Base-by-base conservation (phyloP, 202 grass and related monocot genomes). In the Eragrostis tef region DNA sequence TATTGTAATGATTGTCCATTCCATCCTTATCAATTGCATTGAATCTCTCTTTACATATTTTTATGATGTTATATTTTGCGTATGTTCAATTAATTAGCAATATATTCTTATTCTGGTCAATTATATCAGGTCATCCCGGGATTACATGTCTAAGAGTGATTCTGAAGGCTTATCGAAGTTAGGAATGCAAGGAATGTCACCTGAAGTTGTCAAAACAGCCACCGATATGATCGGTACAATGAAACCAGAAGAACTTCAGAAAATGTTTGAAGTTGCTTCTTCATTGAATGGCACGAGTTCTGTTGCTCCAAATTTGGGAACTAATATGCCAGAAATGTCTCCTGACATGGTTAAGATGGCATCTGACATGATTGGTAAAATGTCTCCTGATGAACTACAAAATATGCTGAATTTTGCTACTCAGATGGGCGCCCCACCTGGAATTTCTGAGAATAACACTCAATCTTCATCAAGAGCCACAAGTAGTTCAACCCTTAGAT, bases 201-300 rank as follows among this genome's bases (percentile, higher is more conserved):
- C 96, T 75, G 90, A 93, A 31, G 82, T 96, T 81, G 60, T 96
- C 34, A 95, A 93, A 93, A 90, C 87, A 53, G 96, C 96, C 68
- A 90, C 73, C 0, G 75, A 91, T 77, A 99, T 94, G 89, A 87
- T 99, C 34, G 68, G 88, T 81, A 87, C 87, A 29, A 99, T 99
- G 96, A 91, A 90, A 68, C 93, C 96, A 21, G 96, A 99, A 58
- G 96, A 99, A 74, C 89, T 96, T 73, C 90, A 96, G 83, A 93
- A 91, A 86, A 93, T 96, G 90, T 91, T 95, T 49, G 85, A 96
- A 82, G 86, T 79, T 29, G 92, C 92, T 87, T 93, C 92, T 79
- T 95, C 92, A 42, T 81, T 94, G 69, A 89, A 89, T 71, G 90
- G 73, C 75, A 86, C 81, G 49, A 86, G 56, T 31, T 68, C 96